Conservation (phyloP, 2,329 filamentous ascomycete genomes). For the Pseudovirgaria hyperparasitica region DNA sequence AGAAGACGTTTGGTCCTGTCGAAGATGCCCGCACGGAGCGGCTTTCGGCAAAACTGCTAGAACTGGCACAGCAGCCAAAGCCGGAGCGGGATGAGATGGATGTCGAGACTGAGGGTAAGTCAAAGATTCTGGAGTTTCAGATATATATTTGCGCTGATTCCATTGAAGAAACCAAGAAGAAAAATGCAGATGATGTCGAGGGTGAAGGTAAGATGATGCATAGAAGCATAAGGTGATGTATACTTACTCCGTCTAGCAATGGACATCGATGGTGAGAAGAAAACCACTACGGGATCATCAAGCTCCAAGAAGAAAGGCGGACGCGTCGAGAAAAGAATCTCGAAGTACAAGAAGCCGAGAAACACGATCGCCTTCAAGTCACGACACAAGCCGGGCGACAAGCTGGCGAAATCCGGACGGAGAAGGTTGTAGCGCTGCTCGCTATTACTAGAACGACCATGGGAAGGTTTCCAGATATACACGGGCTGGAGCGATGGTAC, state of each 20-base stretch:
- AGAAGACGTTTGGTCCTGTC: conserved; percentile 71
- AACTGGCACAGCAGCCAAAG: conserved; percentile 65
- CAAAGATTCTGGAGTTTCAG: no score
- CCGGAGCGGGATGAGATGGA: conserved; percentile 38
- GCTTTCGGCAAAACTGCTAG: conserved; percentile 73
- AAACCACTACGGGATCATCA: neutral
- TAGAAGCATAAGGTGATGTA: neutral
- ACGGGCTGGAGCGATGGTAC: neutral
- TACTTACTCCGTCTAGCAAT: no score
- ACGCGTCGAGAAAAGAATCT: neutral
- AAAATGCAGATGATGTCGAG: neutral
- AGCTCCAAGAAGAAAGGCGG: neutral
- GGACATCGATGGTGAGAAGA: conserved; percentile 1
- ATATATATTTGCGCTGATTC: no score
- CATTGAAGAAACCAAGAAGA: no score
- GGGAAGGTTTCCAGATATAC: neutral
- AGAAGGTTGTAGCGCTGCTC: neutral
- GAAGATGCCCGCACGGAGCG: conserved; percentile 70
- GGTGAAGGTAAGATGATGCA: conserved; percentile 1
- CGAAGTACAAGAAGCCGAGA: neutral
- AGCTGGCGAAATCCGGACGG: neutral
- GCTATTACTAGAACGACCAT: neutral
- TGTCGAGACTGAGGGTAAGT: conserved; percentile 29
- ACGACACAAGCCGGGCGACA: neutral
- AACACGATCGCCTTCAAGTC: conserved; percentile 1